Percentiles rank a stretch among this genome's conserved stretches.
Evolutionary conservation across 2,329 filamentous ascomycete genomes (phyloP).

Genomic region (Leptodontidium sp.): DNA sequence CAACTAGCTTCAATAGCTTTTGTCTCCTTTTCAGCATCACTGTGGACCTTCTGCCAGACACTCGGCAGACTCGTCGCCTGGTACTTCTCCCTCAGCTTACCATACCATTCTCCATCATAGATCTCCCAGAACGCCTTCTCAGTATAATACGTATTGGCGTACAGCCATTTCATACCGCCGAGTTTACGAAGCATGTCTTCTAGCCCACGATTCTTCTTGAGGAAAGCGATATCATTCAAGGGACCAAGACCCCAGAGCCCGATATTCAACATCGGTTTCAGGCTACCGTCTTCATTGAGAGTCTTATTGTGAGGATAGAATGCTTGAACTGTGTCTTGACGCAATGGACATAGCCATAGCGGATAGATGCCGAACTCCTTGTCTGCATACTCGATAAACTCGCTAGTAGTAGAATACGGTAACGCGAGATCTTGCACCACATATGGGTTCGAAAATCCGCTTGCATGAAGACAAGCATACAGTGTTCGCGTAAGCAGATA

Average conservation of each 20-base stretch:
- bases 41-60: constrained; percentile 75
- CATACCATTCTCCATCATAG: constrained; percentile 66
- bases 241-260: constrained; percentile 88
- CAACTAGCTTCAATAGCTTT: constrained; percentile 40
- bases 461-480: background rate
- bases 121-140: too few species aligned
- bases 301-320: constrained; percentile 42
- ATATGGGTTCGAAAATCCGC: background rate
- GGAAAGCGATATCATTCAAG: constrained; percentile 60
- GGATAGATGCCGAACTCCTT: constrained; percentile 57
- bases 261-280: constrained; percentile 63
- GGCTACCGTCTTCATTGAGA: constrained; percentile 40
- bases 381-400: constrained; percentile 61
- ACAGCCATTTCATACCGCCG: constrained; percentile 61
- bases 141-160: too few species aligned
- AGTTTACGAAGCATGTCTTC: constrained; percentile 74
- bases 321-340: constrained; percentile 44
- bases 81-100: constrained; percentile 68
- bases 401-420: constrained; percentile 55
- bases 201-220: constrained; percentile 73
- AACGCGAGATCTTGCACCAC: background rate
- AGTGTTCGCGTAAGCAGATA: background rate
- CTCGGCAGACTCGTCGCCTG: constrained; percentile 66
- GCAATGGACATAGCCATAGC: constrained; percentile 65
- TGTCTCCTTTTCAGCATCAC: constrained; percentile 57